phyloP scores from a whole-genome alignment of 352 stramenopile genomes.

The Phytophthora nicotianae region DNA sequence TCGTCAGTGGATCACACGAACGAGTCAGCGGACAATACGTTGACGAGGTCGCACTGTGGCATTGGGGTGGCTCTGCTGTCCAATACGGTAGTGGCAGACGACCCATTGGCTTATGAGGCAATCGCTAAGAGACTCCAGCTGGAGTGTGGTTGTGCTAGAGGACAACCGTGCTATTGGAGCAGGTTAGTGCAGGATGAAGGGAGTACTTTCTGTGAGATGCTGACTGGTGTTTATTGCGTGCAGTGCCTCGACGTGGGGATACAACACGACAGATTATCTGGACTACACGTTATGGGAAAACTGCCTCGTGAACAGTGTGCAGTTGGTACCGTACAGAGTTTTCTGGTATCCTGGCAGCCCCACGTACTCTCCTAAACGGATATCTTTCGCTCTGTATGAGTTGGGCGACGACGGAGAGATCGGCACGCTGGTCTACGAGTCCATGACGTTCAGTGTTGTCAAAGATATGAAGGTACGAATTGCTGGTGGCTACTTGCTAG shows the following conservation, averaged over 20 bases:
- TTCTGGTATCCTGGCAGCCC: constrained; percentile 79
- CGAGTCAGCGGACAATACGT: constrained; percentile 54
- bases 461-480: constrained; percentile 61
- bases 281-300: constrained; percentile 57
- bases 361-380: constrained; percentile 62
- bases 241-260: constrained; percentile 48
- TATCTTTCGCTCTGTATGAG: constrained; percentile 73
- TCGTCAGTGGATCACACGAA: constrained; percentile 58
- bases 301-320: constrained; percentile 51
- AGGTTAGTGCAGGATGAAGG: constrained; percentile 38
- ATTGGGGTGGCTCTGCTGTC: constrained; percentile 41
- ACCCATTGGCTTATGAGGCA: constrained; percentile 43
- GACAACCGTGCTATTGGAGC: constrained; percentile 82
- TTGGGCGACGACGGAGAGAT: constrained; percentile 24
- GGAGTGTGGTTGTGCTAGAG: constrained; percentile 70
- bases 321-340: constrained; percentile 76
- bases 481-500: neutral
- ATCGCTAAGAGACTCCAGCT: constrained; percentile 57
- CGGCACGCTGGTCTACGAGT: constrained; percentile 49
- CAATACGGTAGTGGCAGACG: constrained; percentile 29
- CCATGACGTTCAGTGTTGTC: constrained; percentile 50
- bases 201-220: neutral
- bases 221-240: constrained; percentile 10
- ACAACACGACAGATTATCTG: constrained; percentile 58
- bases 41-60: constrained; percentile 48